These are phyloP conservation scores for Lepidium africanum DNA, from an alignment of 345 rosid species.

Conservation along the genomic window DNA sequence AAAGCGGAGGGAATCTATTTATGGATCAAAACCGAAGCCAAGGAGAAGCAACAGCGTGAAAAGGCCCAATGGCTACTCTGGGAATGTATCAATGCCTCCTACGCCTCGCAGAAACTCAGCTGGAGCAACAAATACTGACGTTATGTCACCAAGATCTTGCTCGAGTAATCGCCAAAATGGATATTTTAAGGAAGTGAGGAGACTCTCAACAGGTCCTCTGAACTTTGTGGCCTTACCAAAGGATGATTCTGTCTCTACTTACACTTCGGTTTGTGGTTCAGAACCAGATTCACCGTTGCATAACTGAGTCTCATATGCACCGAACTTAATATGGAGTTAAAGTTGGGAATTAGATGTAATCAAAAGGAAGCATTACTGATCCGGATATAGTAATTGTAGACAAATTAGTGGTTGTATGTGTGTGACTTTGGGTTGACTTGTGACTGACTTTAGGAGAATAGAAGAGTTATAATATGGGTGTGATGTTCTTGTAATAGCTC, in stretches of 20 bases:
- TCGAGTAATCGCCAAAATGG: slow-evolving; percentile 70
- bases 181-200: slow-evolving; percentile 45
- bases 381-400: slow-evolving; percentile 5
- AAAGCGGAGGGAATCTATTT: slow-evolving; percentile 72
- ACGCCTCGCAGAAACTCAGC: slow-evolving; percentile 79
- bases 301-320: background rate
- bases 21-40: slow-evolving; percentile 94
- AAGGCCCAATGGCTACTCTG: slow-evolving; percentile 51
- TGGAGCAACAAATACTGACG: slow-evolving; percentile 11
- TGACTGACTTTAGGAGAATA: slow-evolving; percentile 13
- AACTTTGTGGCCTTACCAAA: slow-evolving; percentile 77
- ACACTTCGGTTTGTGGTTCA: slow-evolving; percentile 65
- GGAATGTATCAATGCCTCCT: slow-evolving; percentile 74
- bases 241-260: slow-evolving; percentile 67
- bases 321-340: background rate
- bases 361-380: background rate
- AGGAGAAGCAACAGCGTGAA: slow-evolving; percentile 72
- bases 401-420: background rate
- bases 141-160: slow-evolving; percentile 69
- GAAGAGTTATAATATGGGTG: slow-evolving; percentile 4
- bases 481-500: slow-evolving; percentile 10
- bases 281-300: slow-evolving; percentile 69
- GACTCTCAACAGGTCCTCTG: slow-evolving; percentile 34
- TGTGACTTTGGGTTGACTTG: slow-evolving; percentile 19
- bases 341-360: slow-evolving; percentile 4